Evolutionary conservation across 139 green algal genomes (phyloP), one percentile per base, ranked within the genome.

Genomic region (Mesostigma viride): DNA sequence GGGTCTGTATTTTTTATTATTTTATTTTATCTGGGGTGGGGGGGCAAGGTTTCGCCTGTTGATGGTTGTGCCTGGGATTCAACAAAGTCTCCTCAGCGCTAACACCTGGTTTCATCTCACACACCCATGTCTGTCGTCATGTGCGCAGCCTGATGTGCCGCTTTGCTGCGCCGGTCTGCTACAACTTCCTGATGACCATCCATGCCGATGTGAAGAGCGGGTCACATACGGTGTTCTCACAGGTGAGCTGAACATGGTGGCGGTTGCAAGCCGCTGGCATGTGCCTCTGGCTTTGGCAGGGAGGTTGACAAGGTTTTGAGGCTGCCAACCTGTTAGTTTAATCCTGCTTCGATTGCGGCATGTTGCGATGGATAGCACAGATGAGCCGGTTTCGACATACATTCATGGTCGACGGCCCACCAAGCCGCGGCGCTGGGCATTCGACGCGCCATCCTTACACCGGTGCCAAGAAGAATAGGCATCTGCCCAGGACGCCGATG

Each of bases 161-260:
- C 31, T 96, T 96, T 71, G 88, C 90, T 1, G 85, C 92, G 0
- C 88, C 92, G 31, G 85, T 95, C 11, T 89, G 79, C 64, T 97
- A 89, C 83, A 98, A 96, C 80, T 92, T 91, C 70, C 83, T 95
- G 60, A 76, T 62, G 44, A 76, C 84, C 26, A 90, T 95, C 32
- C 71, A 77, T 28, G 26, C 75, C 27, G 60, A 26, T 56, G 30
- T 28, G 30, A 69, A 26, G 65, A 72, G 51, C 36, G n/a, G 31
- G 30, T 72, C 48, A 3, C 22, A 53, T 8, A 75, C 68, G 31
- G 36, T 62, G 44, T 77, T 77, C 35, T 48, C 62, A 57, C 53
- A 76, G 70, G 70, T 77, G n/a, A 74, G 64, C 26, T 62, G 14
- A 14, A 51, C 14, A 51, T 51, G 14, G 11, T 14, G 14, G 11